phyloP scores from a whole-genome alignment of 768 basidiomycete species.

The Mycena galopus region DNA sequence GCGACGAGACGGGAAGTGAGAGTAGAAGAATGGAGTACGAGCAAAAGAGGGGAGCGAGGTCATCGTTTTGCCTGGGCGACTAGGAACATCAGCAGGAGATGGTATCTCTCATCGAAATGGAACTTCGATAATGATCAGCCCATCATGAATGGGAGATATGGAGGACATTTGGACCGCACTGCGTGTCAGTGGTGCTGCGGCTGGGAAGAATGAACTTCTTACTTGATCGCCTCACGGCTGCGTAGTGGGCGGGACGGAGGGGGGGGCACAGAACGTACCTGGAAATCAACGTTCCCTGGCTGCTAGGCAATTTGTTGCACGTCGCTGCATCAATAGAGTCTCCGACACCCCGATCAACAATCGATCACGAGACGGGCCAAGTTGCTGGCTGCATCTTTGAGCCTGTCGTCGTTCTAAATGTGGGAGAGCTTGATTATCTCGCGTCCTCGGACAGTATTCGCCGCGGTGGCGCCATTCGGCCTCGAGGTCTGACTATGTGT shows the following conservation, averaged over 20 bases:
- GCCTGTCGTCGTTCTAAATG: no score
- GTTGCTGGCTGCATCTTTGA: no score
- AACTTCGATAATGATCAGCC: no score
- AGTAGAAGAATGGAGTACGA: constrained; percentile 3
- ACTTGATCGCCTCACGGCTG: not conserved
- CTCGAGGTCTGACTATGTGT: no score
- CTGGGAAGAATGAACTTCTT: not conserved
- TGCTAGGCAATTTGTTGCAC: not conserved
- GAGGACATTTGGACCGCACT: not conserved
- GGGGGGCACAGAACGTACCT: not conserved
- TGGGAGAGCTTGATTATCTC: no score
- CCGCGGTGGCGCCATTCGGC: no score
- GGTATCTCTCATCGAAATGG: constrained; percentile 4
- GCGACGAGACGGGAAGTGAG: not conserved
- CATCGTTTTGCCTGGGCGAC: not conserved
- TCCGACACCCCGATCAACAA: no score
- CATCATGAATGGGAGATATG: not conserved
- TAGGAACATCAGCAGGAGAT: constrained; percentile 5
- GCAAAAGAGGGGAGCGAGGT: not conserved
- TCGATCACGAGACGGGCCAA: no score
- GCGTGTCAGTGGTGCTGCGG: not conserved
- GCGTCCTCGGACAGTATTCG: no score
- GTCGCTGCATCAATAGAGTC: no score
- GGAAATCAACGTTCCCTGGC: not conserved
- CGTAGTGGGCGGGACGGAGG: not conserved